These are phyloP conservation scores for Zymoseptoria passerinii DNA, from an alignment of 2,329 filamentous ascomycete species.

Conservation along the genomic window DNA sequence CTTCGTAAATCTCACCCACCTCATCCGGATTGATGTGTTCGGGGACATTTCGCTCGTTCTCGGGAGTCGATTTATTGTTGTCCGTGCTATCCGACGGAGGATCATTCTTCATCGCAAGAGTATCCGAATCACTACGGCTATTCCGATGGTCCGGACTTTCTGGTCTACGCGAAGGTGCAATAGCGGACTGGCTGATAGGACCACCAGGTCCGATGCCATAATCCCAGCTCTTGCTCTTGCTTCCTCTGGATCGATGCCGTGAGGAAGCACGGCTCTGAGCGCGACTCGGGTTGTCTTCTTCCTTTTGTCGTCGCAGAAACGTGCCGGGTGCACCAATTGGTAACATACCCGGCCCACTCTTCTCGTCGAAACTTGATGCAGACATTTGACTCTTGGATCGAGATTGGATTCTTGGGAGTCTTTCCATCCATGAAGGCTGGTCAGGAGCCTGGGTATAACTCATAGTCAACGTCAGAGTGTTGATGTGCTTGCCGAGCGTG, in stretches of 20 bases:
- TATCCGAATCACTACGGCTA: slow-evolving; percentile 38
- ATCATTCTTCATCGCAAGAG: slow-evolving; percentile 33
- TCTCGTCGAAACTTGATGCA: slow-evolving; percentile 50
- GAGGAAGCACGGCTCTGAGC: slow-evolving; percentile 54
- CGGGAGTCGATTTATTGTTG: slow-evolving; percentile 12
- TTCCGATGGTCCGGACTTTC: slow-evolving; percentile 26
- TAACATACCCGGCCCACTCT: slow-evolving; percentile 54
- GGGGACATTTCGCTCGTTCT: slow-evolving; percentile 7
- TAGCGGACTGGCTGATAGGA: slow-evolving; percentile 82
- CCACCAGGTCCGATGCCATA: slow-evolving; percentile 68
- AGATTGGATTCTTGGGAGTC: slow-evolving; percentile 74
- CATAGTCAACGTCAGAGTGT: slow-evolving; percentile 88
- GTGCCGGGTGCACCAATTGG: slow-evolving; percentile 64
- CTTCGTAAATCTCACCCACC: slow-evolving; percentile 63
- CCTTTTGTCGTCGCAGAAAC: slow-evolving; percentile 70
- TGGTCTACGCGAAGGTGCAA: slow-evolving; percentile 53
- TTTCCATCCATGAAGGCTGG: slow-evolving; percentile 90
- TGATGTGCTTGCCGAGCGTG: slow-evolving; percentile 94
- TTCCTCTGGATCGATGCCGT: slow-evolving; percentile 52
- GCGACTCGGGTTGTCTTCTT: slow-evolving; percentile 61
- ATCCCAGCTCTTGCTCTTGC: slow-evolving; percentile 59
- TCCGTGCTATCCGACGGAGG: slow-evolving; percentile 15
- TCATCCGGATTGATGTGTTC: slow-evolving; percentile 19
- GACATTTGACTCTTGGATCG: slow-evolving; percentile 76
- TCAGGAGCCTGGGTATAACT: slow-evolving; percentile 89